Conservation (phyloP, 306 rosid species). For the Cucurbita moschata region DNA sequence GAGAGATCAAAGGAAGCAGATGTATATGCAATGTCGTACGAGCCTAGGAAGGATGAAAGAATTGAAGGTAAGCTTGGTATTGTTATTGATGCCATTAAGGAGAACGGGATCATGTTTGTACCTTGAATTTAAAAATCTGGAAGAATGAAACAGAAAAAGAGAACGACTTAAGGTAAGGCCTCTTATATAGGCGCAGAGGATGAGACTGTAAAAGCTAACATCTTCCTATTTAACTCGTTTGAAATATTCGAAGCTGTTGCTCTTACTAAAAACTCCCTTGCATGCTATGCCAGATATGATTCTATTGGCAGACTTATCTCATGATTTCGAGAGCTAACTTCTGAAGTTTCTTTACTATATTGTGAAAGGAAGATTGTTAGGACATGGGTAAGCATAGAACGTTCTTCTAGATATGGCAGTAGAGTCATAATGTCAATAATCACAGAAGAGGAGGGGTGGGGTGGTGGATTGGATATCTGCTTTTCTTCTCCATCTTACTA, state of each 20-base stretch:
- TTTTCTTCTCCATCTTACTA: background rate
- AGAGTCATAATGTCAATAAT: background rate
- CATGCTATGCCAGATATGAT: no score
- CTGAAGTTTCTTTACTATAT: background rate
- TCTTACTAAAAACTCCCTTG: background rate
- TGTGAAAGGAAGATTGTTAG: background rate
- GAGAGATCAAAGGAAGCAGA: conserved; percentile 82
- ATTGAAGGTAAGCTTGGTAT: conserved; percentile 78
- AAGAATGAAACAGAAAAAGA: background rate
- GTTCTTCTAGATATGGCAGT: background rate
- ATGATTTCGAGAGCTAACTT: background rate
- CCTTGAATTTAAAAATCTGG: background rate
- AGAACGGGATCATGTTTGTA: conserved; percentile 58
- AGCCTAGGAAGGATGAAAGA: conserved; percentile 69
- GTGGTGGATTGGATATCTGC: no score
- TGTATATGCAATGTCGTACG: conserved; percentile 70
- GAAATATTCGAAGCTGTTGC: background rate
- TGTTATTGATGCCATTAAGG: conserved; percentile 62
- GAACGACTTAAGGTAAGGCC: background rate
- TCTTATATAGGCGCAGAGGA: background rate
- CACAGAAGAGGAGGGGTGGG: background rate
- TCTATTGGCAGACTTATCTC: background rate
- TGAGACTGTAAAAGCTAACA: background rate
- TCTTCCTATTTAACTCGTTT: background rate
- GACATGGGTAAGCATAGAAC: background rate